phyloP scores from a whole-genome alignment of 768 basidiomycete genomes.

The Boletus eberwhitei region DNA sequence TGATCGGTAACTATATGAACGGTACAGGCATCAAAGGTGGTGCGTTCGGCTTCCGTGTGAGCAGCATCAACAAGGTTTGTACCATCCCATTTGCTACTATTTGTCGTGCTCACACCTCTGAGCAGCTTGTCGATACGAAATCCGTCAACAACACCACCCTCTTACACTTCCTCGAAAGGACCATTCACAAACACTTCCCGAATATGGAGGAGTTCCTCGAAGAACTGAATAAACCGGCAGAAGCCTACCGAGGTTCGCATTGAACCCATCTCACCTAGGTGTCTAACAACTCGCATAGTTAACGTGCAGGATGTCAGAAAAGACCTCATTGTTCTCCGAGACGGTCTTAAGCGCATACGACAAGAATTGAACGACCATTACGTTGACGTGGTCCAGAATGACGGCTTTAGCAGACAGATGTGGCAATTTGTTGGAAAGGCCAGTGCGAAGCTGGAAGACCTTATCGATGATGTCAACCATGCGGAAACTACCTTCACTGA shows the following conservation, averaged over 20 bases:
- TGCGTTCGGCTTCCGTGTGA: slow-evolving; percentile 94
- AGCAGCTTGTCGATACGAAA: slow-evolving; percentile 93
- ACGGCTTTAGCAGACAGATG: slow-evolving; percentile 89
- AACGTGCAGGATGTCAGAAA: slow-evolving; percentile 85
- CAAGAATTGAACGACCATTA: slow-evolving; percentile 81
- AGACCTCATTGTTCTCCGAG: slow-evolving; percentile 65
- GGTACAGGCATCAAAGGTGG: slow-evolving; percentile 94
- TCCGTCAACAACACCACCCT: slow-evolving; percentile 92
- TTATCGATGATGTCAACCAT: slow-evolving; percentile 82
- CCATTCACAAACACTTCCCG: slow-evolving; percentile 82
- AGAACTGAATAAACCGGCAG: slow-evolving; percentile 84
- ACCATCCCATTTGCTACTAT: not conserved
- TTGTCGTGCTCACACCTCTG: slow-evolving; percentile 1
- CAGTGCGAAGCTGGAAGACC: slow-evolving; percentile 69
- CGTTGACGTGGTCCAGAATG: slow-evolving; percentile 62
- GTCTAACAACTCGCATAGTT: slow-evolving; percentile 44
- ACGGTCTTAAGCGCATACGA: slow-evolving; percentile 75
- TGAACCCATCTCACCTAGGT: not conserved
- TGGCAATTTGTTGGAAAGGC: slow-evolving; percentile 84
- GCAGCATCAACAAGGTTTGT: slow-evolving; percentile 92
- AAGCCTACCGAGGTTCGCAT: slow-evolving; percentile 81
- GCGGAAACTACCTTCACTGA: slow-evolving; percentile 83
- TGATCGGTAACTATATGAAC: slow-evolving; percentile 98
- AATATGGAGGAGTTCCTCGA: slow-evolving; percentile 85
- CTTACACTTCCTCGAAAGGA: slow-evolving; percentile 90